These are phyloP conservation scores for Madurella mycetomatis DNA, from an alignment of 2,329 filamentous ascomycete species.

Conservation along the genomic window DNA sequence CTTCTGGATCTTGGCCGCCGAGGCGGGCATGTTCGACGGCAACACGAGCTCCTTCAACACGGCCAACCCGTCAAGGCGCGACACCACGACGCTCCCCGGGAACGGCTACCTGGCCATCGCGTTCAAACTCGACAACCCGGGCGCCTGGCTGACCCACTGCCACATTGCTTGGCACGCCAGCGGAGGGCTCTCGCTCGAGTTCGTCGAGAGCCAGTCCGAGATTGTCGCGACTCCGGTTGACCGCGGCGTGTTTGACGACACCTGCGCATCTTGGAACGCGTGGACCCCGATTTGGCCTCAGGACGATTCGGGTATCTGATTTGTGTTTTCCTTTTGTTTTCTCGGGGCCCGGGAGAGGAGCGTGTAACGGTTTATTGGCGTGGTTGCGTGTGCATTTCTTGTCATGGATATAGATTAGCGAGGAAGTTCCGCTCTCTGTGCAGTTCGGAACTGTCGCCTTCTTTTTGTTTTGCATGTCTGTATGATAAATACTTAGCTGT, in stretches of 20 bases:
- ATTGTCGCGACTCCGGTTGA: slow-evolving; percentile 8
- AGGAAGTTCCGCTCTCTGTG: too few species aligned
- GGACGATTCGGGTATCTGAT: slow-evolving; percentile 19
- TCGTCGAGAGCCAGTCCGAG: slow-evolving; percentile 35
- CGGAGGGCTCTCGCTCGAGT: slow-evolving; percentile 48
- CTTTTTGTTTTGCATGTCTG: too few species aligned
- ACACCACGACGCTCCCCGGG: slow-evolving; percentile 42
- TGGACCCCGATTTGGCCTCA: slow-evolving; percentile 7
- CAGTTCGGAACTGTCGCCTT: too few species aligned
- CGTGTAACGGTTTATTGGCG: background rate
- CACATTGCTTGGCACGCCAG: slow-evolving; percentile 48
- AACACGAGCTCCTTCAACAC: slow-evolving; percentile 18
- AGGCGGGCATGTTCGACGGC: slow-evolving; percentile 28
- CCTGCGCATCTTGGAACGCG: slow-evolving; percentile 8
- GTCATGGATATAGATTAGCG: too few species aligned
- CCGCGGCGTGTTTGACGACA: slow-evolving; percentile 5
- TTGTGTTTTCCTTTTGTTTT: background rate
- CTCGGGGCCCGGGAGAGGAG: background rate
- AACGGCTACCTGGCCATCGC: slow-evolving; percentile 46
- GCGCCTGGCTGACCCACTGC: slow-evolving; percentile 45
- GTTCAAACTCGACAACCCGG: slow-evolving; percentile 50
- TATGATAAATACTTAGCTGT: too few species aligned
- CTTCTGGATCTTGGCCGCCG: slow-evolving; percentile 36
- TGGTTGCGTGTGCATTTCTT: too few species aligned
- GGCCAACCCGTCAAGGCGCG: slow-evolving; percentile 45